Evolutionary conservation across 208 protist species (phyloP).

Genomic region (Histomonas meleagridis): DNA sequence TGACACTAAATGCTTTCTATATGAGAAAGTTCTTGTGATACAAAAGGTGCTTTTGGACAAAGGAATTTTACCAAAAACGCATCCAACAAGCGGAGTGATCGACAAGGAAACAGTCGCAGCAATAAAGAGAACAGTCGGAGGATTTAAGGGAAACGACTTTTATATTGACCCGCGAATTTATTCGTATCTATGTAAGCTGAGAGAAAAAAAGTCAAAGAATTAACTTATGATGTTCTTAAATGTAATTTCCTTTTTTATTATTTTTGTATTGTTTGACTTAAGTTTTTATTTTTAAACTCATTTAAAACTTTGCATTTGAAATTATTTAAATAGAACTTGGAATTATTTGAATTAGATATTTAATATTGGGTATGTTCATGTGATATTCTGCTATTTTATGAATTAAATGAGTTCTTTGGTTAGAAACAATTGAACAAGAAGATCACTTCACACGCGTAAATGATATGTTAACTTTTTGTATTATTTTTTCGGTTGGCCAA

Average conservation of each 20-base stretch:
- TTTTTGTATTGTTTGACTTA: not conserved
- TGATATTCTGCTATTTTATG: no score
- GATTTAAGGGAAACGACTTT: not conserved
- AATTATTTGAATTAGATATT: no score
- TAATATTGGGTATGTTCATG: no score
- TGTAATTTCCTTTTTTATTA: not conserved
- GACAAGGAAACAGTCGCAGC: not conserved
- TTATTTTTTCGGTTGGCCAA: no score
- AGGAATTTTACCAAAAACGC: not conserved
- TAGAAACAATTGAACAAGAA: no score
- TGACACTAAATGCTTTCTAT: not conserved
- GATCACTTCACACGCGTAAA: no score
- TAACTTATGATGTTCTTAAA: not conserved
- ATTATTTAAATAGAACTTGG: no score
- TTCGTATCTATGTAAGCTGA: not conserved
- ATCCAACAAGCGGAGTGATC: not conserved
- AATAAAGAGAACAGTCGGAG: not conserved
- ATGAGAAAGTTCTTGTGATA: not conserved
- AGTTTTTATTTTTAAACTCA: not conserved
- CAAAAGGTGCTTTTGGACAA: not conserved
- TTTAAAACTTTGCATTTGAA: not conserved
- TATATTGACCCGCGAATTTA: not conserved
- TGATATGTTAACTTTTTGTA: no score
- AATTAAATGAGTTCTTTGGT: no score
- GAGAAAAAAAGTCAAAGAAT: not conserved